Evolutionary conservation across 2,329 filamentous ascomycete genomes (phyloP).

Genomic region (Paraphaeosphaeria sporulosa): DNA sequence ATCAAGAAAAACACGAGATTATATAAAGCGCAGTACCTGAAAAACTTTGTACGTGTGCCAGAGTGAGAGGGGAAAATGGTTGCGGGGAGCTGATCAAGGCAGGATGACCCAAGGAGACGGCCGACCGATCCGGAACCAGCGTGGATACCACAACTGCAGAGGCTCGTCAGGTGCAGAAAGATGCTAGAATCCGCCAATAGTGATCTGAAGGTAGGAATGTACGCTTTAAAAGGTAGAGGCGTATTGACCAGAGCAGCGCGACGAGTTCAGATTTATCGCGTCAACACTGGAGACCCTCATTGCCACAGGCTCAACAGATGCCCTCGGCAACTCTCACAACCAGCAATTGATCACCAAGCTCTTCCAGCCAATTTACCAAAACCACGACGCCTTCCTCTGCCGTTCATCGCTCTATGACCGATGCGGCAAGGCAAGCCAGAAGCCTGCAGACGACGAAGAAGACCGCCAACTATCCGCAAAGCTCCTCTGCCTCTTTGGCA

Average conservation of each 20-base stretch:
- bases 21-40: constrained; percentile 69
- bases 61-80: background rate
- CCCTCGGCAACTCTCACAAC: background rate
- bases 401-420: constrained; percentile 64
- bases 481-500: constrained; percentile 73
- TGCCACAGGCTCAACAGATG: background rate
- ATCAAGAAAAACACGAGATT: constrained; percentile 66
- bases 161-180: constrained; percentile 47
- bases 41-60: constrained; percentile 57
- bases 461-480: constrained; percentile 72
- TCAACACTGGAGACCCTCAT: background rate
- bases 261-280: background rate
- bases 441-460: constrained; percentile 49
- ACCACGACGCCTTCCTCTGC: constrained; percentile 62
- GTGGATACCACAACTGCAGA: constrained; percentile 42
- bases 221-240: constrained; percentile 10
- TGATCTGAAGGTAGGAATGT: constrained; percentile 48
- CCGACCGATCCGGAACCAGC: constrained; percentile 35
- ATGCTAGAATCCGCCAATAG: constrained; percentile 53
- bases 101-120: constrained; percentile 51
- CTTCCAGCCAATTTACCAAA: background rate
- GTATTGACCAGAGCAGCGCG: constrained; percentile 58
- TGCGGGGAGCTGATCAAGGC: background rate
- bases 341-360: background rate
- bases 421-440: constrained; percentile 35